Evolutionary conservation across 2,329 filamentous ascomycete genomes (phyloP).

Genomic region (Stemphylium vesicarium): DNA sequence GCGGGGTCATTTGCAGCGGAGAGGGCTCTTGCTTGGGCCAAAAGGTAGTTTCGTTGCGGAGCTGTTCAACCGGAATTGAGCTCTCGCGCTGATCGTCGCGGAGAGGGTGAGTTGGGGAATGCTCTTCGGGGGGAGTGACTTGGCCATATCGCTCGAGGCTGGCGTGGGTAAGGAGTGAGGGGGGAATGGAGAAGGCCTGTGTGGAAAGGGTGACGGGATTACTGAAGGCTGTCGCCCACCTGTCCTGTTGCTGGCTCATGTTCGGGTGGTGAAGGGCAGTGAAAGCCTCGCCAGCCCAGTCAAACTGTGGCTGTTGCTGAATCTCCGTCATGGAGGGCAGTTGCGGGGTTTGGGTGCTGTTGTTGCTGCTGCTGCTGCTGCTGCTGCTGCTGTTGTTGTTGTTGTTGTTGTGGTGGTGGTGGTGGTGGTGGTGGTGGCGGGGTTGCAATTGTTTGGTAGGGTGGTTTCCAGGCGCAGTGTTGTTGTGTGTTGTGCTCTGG

Average conservation of each 20-base stretch:
- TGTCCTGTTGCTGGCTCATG: slow-evolving; percentile 22
- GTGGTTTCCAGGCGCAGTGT: not conserved
- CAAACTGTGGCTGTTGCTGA: slow-evolving; percentile 23
- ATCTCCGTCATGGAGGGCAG: slow-evolving; percentile 27
- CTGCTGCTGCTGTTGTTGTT: not conserved
- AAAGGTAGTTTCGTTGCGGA: slow-evolving; percentile 33
- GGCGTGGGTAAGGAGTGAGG: slow-evolving; percentile 35
- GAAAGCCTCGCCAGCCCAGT: slow-evolving; percentile 40
- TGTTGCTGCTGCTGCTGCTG: not conserved
- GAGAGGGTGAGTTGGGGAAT: slow-evolving; percentile 32
- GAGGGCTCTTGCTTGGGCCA: slow-evolving; percentile 27
- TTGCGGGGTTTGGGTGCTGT: not conserved
- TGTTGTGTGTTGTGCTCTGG: not conserved
- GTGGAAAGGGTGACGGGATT: slow-evolving; percentile 5
- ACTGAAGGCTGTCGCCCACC: slow-evolving; percentile 31
- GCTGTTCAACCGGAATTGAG: slow-evolving; percentile 40
- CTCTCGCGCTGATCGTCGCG: slow-evolving; percentile 18
- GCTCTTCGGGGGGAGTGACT: slow-evolving; percentile 46
- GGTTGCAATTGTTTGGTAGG: not conserved
- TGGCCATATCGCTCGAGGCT: slow-evolving; percentile 44
- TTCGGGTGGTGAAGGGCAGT: slow-evolving; percentile 29
- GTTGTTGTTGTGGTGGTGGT: too few species aligned
- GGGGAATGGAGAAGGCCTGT: slow-evolving; percentile 35
- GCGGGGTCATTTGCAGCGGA: slow-evolving; percentile 8
- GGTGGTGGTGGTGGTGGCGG: not conserved